phyloP scores from a whole-genome alignment of 371 early-diverging fungal genomes.

The Mucor saturninus region DNA sequence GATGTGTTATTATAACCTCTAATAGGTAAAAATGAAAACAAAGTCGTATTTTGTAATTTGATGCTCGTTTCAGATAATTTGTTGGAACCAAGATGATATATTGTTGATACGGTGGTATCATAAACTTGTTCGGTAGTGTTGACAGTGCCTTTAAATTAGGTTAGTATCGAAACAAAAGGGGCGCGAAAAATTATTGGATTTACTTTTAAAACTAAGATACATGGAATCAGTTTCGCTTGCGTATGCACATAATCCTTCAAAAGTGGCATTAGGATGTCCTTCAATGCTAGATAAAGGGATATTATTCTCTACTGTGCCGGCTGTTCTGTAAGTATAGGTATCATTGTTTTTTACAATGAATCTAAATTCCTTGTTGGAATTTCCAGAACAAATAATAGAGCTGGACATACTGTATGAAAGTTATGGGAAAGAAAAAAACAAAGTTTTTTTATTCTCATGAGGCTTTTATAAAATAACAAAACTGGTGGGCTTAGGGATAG shows the following conservation, averaged over 20 bases:
- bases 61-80: not conserved
- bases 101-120: not conserved
- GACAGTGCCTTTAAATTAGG: no score
- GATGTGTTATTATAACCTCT: not conserved
- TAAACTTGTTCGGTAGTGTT: not conserved
- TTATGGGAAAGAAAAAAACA: not conserved
- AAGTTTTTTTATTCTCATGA: not conserved
- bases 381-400: slow-evolving; percentile 1
- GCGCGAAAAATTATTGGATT: not conserved
- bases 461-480: not conserved
- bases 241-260: slow-evolving; percentile 1
- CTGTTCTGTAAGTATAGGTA: no score
- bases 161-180: not conserved
- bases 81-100: not conserved
- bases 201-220: not conserved
- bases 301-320: not conserved
- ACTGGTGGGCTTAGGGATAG: not conserved
- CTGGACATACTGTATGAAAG: not conserved
- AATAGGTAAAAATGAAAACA: slow-evolving; percentile 1
- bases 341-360: not conserved
- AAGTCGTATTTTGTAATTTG: not conserved
- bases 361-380: not conserved
- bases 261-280: not conserved
- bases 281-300: not conserved
- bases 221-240: not conserved